Conservation (phyloP, 2,329 filamentous ascomycete genomes). For the Apiospora saccharicola region DNA sequence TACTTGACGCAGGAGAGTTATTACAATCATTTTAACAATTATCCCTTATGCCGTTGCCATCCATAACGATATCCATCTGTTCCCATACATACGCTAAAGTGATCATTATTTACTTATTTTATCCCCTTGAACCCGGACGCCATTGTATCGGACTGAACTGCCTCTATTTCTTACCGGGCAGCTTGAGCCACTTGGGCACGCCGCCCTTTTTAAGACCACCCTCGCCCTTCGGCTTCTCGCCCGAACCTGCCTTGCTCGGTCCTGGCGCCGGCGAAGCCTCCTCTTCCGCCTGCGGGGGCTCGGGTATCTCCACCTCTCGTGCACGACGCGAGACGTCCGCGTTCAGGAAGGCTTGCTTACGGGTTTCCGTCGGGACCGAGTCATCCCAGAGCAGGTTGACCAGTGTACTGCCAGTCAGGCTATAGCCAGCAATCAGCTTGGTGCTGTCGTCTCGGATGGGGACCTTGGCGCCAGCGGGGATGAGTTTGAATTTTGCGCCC, state of each 20-base stretch:
- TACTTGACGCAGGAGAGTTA: background rate
- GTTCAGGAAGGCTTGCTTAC: constrained; percentile 67
- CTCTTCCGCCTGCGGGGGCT: constrained; percentile 52
- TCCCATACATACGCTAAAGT: constrained; percentile 11
- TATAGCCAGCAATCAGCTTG: constrained; percentile 75
- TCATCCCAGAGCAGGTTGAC: constrained; percentile 81
- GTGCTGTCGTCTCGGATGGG: constrained; percentile 56
- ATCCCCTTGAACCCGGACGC: background rate
- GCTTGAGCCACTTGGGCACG: constrained; percentile 22
- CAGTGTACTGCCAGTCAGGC: constrained; percentile 74
- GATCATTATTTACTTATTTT: background rate
- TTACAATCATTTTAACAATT: background rate
- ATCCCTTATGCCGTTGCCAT: background rate
- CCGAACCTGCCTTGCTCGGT: constrained; percentile 33
- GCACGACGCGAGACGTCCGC: constrained; percentile 66
- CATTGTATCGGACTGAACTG: background rate
- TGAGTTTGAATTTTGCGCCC: constrained; percentile 74
- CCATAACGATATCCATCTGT: background rate
- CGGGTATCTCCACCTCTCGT: constrained; percentile 70
- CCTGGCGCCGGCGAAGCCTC: constrained; percentile 48
- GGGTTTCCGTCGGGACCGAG: constrained; percentile 61
- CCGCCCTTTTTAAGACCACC: constrained; percentile 32
- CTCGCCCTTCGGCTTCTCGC: constrained; percentile 44
- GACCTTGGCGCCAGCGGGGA: constrained; percentile 63
- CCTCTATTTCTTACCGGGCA: constrained; percentile 4